Evolutionary conservation across 2,329 filamentous ascomycete species (phyloP).

Genomic region (Mariannaea sp.): DNA sequence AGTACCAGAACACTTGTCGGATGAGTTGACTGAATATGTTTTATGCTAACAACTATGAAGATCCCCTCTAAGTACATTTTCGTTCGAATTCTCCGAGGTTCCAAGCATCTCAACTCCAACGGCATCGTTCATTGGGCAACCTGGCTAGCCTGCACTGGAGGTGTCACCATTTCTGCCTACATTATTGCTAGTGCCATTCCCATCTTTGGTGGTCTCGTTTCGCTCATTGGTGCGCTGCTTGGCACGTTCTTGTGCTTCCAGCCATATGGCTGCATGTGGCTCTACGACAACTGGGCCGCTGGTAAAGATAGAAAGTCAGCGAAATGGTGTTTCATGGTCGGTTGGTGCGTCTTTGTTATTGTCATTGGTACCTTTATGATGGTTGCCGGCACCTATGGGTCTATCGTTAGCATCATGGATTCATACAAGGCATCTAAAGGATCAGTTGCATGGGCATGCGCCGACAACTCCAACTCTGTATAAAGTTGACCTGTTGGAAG

Average conservation of each 20-base stretch:
- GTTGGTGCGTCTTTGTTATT: conserved; percentile 6
- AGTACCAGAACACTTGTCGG: no score
- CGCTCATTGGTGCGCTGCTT: conserved; percentile 36
- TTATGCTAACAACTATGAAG: neutral
- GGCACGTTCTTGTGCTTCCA: conserved; percentile 37
- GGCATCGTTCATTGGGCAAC: conserved; percentile 34
- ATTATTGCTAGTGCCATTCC: conserved; percentile 23
- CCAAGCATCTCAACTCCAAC: conserved; percentile 36
- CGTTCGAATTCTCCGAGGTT: conserved; percentile 34
- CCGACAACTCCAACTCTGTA: conserved; percentile 10
- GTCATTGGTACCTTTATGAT: conserved; percentile 5
- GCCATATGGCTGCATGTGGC: conserved; percentile 47
- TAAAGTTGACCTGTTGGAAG: no score
- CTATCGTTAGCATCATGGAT: conserved; percentile 7
- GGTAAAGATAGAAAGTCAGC: neutral
- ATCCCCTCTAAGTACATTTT: conserved; percentile 35
- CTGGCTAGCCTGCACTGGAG: conserved; percentile 36
- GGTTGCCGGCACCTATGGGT: conserved; percentile 10
- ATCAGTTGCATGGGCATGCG: neutral
- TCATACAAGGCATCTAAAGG: neutral
- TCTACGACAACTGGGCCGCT: conserved; percentile 48
- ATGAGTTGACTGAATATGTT: no score
- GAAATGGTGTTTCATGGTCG: neutral
- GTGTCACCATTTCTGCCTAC: conserved; percentile 30
- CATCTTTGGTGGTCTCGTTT: conserved; percentile 35